These are phyloP conservation scores for Rhodotorula paludigena DNA, from an alignment of 768 basidiomycete genomes.

Conservation along the genomic window DNA sequence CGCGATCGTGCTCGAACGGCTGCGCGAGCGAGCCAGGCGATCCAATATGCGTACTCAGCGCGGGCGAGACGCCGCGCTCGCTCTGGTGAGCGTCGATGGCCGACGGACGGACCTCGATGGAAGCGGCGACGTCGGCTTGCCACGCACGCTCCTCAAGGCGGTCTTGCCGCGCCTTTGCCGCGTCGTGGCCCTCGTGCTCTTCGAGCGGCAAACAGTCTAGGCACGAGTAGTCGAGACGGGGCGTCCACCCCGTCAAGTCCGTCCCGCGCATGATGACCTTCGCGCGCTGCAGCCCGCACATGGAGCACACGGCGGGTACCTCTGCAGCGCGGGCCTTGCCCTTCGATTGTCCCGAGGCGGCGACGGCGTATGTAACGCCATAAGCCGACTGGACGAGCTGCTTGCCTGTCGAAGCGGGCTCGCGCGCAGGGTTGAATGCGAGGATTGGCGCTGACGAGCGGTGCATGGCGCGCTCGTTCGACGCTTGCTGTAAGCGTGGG, in stretches of 20 bases:
- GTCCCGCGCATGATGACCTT: constrained; percentile 13
- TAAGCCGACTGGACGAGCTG: constrained; percentile 10
- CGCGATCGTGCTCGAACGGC: constrained; percentile 4
- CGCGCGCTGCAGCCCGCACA: not conserved
- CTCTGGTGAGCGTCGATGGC: no score
- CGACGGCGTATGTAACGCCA: constrained; percentile 2
- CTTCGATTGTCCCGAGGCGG: not conserved
- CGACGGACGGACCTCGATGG: no score
- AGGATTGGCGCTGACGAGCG: constrained; percentile 8
- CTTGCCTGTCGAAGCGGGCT: constrained; percentile 6
- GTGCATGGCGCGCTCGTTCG: not conserved
- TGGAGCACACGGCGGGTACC: not conserved
- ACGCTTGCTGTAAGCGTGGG: not conserved
- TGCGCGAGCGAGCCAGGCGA: not conserved
- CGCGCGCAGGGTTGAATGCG: constrained; percentile 24
- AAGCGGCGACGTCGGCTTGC: not conserved
- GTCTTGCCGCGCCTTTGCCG: not conserved
- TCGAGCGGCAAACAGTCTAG: constrained; percentile 12
- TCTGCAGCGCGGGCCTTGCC: constrained; percentile 16
- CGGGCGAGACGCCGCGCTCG: no score
- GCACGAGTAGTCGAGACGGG: constrained; percentile 13
- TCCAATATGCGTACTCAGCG: no score
- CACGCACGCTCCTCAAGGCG: not conserved
- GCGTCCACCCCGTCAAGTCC: constrained; percentile 8
- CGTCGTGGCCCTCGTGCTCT: no score